phyloP scores from a whole-genome alignment of 2,329 filamentous ascomycete genomes.

The Orbilia ellipsospora region DNA sequence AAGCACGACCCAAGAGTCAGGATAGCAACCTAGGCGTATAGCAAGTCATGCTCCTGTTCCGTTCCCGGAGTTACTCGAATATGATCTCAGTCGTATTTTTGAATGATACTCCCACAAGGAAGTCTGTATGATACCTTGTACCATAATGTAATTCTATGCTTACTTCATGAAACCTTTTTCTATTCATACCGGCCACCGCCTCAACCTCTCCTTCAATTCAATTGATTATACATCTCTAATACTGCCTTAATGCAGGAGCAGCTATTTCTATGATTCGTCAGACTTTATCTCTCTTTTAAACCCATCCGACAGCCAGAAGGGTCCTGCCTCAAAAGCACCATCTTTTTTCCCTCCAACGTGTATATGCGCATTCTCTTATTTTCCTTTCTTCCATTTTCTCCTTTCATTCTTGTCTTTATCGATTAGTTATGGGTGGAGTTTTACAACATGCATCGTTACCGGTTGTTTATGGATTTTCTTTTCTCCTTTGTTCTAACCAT shows the following conservation, averaged over 20 bases:
- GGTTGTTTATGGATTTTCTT: slow-evolving; percentile 49
- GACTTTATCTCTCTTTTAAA: slow-evolving; percentile 26
- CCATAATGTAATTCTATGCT: slow-evolving; percentile 54
- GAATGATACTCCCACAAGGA: slow-evolving; percentile 38
- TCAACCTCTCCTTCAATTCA: too few relatives aligned
- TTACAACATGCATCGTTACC: slow-evolving; percentile 55
- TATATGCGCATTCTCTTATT: slow-evolving; percentile 18
- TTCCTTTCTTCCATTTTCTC: not conserved
- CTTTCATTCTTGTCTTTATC: slow-evolving; percentile 17
- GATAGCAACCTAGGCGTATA: slow-evolving; percentile 17
- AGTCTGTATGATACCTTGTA: slow-evolving; percentile 56
- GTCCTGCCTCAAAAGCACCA: slow-evolving; percentile 49
- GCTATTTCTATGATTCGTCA: slow-evolving; percentile 41
- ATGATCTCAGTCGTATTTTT: not conserved
- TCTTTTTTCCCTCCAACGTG: slow-evolving; percentile 6
- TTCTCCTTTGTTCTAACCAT: slow-evolving; percentile 31
- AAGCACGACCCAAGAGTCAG: slow-evolving; percentile 32
- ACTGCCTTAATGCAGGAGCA: too few relatives aligned
- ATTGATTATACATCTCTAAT: too few relatives aligned
- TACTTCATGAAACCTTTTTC: slow-evolving; percentile 41
- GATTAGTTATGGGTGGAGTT: slow-evolving; percentile 54
- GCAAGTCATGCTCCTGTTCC: not conserved
- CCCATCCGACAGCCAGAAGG: slow-evolving; percentile 42
- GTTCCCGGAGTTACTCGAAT: not conserved
- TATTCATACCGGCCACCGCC: not conserved